A percentile compares a stretch with the other conserved stretches of the same genome.
Evolutionary conservation across 257 asterid species (phyloP).

Genomic region (Fraxinus anomala): DNA sequence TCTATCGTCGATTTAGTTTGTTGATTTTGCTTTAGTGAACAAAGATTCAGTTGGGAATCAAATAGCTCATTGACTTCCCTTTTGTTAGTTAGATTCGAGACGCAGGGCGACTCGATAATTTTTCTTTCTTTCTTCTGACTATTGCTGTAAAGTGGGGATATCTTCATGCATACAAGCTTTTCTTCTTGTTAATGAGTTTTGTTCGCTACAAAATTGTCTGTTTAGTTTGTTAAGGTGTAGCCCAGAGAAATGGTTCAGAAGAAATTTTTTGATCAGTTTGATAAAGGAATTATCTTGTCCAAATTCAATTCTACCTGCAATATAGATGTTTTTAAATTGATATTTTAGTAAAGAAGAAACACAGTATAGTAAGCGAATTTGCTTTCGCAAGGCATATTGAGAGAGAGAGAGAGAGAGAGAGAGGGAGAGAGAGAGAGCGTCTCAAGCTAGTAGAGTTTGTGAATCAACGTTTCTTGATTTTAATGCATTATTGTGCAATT

Average conservation of each 20-base stretch:
- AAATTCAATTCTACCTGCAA: not conserved
- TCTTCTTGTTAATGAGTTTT: slow-evolving; percentile 2
- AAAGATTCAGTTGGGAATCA: slow-evolving; percentile 59
- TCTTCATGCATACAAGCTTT: not conserved
- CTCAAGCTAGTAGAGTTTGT: no score
- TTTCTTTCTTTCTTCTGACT: not conserved
- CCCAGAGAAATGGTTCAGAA: not conserved
- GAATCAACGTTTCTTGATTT: no score
- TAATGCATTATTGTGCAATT: no score
- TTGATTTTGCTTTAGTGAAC: slow-evolving; percentile 27
- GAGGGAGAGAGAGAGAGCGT: no score
- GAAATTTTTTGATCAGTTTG: not conserved
- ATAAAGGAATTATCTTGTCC: not conserved
- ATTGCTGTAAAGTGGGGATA: not conserved
- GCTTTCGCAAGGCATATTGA: no score
- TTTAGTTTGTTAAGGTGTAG: not conserved
- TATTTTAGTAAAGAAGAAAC: no score
- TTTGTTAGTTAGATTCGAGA: slow-evolving; percentile 46
- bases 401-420: no score
- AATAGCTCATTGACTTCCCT: slow-evolving; percentile 83
- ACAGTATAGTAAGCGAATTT: no score
- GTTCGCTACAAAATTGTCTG: not conserved
- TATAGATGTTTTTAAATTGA: no score
- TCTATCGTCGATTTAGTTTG: slow-evolving; percentile 77
- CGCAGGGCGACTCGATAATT: slow-evolving; percentile 36